Conservation (phyloP, 2,329 filamentous ascomycete genomes). For the Pyrenochaeta sp. region DNA sequence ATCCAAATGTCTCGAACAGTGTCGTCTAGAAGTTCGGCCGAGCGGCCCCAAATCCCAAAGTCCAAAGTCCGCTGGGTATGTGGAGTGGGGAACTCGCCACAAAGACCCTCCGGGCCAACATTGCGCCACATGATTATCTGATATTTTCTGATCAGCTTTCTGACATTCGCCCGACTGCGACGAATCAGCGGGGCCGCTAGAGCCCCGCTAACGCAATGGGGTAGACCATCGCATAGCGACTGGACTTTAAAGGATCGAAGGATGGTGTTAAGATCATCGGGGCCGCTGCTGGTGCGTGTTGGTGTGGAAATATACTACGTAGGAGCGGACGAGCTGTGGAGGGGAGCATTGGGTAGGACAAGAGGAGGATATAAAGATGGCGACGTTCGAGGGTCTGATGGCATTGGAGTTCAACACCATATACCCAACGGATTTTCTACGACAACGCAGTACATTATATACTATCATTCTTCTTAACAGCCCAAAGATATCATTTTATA, state of each 20-base stretch:
- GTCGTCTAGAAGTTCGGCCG: too few species aligned
- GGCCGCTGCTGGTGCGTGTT: neutral
- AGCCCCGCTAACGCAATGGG: neutral
- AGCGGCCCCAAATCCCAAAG: too few species aligned
- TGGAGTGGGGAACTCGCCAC: too few species aligned
- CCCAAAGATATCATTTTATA: neutral
- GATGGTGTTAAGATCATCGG: neutral
- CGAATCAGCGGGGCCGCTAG: neutral
- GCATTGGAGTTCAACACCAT: too few species aligned
- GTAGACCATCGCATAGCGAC: neutral
- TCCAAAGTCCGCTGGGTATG: too few species aligned
- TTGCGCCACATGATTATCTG: slow-evolving; percentile 1
- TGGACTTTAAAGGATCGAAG: neutral
- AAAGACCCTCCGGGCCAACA: too few species aligned
- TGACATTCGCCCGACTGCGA: neutral
- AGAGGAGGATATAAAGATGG: too few species aligned
- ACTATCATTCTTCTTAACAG: neutral
- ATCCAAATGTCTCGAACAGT: too few species aligned
- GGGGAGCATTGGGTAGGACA: too few species aligned
- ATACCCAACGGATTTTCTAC: too few species aligned
- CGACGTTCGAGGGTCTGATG: too few species aligned
- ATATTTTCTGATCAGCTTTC: neutral
- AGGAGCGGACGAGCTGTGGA: too few species aligned
- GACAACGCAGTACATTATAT: neutral
- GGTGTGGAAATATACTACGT: neutral